These are phyloP conservation scores for Pseudognaphalium luteoalbum DNA, from an alignment of 129 eudicot genomes.

Conservation along the genomic window DNA sequence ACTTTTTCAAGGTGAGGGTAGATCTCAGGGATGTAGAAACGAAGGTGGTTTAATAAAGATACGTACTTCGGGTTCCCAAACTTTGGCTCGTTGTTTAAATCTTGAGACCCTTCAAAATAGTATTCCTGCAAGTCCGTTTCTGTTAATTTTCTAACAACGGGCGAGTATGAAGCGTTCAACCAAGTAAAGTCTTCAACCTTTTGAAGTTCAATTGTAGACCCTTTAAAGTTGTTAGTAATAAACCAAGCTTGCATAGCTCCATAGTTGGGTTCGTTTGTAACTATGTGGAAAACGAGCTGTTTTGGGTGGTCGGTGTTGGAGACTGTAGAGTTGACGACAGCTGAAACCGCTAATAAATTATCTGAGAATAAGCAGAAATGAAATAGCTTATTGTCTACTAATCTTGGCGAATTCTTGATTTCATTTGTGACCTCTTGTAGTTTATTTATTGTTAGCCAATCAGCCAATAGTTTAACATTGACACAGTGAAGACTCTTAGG, in stretches of 20 bases:
- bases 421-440: constrained; percentile 44
- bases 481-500: constrained; percentile 80
- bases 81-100: constrained; percentile 49
- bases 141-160: constrained; percentile 49
- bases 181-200: constrained; percentile 69
- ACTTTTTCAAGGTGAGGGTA: constrained; percentile 76
- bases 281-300: constrained; percentile 83
- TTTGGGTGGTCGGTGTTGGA: constrained; percentile 76
- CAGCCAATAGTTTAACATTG: constrained; percentile 51
- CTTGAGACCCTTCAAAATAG: constrained; percentile 57
- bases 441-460: constrained; percentile 53
- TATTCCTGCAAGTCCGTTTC: constrained; percentile 45
- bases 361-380: constrained; percentile 89
- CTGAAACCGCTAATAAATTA: constrained; percentile 67
- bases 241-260: constrained; percentile 89
- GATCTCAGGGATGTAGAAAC: constrained; percentile 78
- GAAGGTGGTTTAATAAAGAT: constrained; percentile 67
- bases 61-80: constrained; percentile 64
- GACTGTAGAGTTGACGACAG: constrained; percentile 79
- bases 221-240: constrained; percentile 59
- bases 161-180: constrained; percentile 79
- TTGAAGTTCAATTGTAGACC: constrained; percentile 59
- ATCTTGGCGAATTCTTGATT: constrained; percentile 59
- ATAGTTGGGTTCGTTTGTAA: constrained; percentile 66
- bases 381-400: constrained; percentile 73